Percentiles rank a stretch among this genome's conserved stretches.
These are phyloP conservation scores for Micractinium sp. DNA, from an alignment of 139 green algal genomes.

Conservation along the genomic window DNA sequence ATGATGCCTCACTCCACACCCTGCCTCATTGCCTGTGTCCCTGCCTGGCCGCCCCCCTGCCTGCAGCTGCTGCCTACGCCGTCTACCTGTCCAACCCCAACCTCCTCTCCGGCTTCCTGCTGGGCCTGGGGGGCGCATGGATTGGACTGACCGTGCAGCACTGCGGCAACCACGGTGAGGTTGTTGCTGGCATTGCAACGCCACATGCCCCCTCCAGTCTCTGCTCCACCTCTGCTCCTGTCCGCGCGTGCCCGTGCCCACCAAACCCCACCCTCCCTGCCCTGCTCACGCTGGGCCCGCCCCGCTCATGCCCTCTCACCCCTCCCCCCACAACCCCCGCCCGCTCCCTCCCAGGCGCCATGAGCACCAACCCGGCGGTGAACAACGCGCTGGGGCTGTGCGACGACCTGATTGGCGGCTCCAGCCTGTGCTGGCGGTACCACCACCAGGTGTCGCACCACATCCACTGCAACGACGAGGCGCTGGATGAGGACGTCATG, in stretches of 20 bases:
- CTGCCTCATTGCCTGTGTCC: neutral
- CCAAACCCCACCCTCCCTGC: too few species aligned
- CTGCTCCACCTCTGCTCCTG: too few species aligned
- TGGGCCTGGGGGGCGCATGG: constrained; percentile 82
- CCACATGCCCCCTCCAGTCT: too few species aligned
- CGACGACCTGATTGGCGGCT: constrained; percentile 82
- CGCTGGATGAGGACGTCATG: constrained; percentile 85
- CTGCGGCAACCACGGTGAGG: constrained; percentile 82
- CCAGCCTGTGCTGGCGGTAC: constrained; percentile 86
- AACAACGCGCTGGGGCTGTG: constrained; percentile 77
- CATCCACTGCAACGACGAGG: constrained; percentile 92
- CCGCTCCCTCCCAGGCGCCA: constrained; percentile 57
- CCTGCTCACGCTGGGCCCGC: too few species aligned
- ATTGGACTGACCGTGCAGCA: constrained; percentile 86
- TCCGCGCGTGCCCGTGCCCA: too few species aligned
- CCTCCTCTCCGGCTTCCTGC: constrained; percentile 64
- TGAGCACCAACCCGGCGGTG: constrained; percentile 75
- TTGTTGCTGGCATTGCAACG: too few species aligned
- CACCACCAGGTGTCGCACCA: constrained; percentile 91
- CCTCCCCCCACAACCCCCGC: too few species aligned
- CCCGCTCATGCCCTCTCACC: too few species aligned
- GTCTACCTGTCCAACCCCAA: constrained; percentile 64
- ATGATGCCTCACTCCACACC: neutral
- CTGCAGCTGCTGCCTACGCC: constrained; percentile 59
- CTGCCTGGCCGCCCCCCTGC: constrained; percentile 18